phyloP scores from a whole-genome alignment of 371 early-diverging fungal species.

The Syncephalastrum monosporum region DNA sequence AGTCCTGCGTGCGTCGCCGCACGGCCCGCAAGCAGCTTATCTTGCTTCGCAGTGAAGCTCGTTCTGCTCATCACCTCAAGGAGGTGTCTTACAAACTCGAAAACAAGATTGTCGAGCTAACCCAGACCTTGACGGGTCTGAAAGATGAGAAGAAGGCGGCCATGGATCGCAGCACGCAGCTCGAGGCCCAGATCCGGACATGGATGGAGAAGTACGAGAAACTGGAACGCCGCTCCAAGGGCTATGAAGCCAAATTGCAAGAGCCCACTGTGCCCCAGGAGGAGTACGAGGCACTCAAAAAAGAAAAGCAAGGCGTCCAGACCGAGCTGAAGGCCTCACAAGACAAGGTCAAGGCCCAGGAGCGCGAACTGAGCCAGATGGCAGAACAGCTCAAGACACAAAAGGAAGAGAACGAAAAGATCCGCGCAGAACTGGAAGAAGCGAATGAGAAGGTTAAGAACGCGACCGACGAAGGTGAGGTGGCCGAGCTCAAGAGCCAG shows the following conservation, averaged over 20 bases:
- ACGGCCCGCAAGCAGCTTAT: constrained; percentile 66
- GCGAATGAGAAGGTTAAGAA: constrained; percentile 33
- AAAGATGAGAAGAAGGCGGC: constrained; percentile 68
- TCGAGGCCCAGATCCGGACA: constrained; percentile 67
- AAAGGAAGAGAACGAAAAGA: constrained; percentile 65
- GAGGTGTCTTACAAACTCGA: constrained; percentile 95
- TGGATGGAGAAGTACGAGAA: constrained; percentile 78
- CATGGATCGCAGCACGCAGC: constrained; percentile 50
- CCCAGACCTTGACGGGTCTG: constrained; percentile 73
- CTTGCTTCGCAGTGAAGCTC: constrained; percentile 79
- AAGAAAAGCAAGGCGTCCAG: constrained; percentile 42
- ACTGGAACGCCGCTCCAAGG: constrained; percentile 49
- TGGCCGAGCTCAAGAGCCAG: constrained; percentile 47
- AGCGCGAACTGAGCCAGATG: constrained; percentile 62
- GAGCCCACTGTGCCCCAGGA: constrained; percentile 63
- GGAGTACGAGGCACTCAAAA: constrained; percentile 59
- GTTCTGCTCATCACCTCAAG: constrained; percentile 89
- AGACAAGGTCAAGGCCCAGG: constrained; percentile 63
- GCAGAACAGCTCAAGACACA: constrained; percentile 57
- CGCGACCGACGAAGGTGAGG: constrained; percentile 40
- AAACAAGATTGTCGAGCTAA: constrained; percentile 93
- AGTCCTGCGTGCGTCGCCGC: constrained; percentile 82
- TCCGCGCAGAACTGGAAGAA: constrained; percentile 49
- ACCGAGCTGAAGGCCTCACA: constrained; percentile 43
- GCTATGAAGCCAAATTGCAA: constrained; percentile 49